Evolutionary conservation across 148 eudicot species (phyloP), one percentile per base, ranked within the genome.

Genomic region (Silene latifolia): DNA sequence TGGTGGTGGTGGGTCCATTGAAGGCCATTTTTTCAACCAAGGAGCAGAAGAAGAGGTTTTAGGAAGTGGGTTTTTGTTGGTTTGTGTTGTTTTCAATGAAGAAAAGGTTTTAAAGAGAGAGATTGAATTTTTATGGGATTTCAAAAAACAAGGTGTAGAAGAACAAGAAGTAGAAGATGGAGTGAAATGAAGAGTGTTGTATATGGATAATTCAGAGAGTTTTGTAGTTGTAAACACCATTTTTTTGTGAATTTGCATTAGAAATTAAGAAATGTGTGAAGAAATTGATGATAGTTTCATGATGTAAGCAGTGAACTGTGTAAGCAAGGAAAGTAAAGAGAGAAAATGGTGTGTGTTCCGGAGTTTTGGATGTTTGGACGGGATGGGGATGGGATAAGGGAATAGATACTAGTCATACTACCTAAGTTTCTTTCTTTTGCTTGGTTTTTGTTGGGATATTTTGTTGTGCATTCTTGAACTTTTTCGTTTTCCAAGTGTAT

Each of bases 11-110:
- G 72, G 63, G 57, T 77, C 80, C 29, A 80, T 25, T 9, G 81
- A 46, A 56, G 94, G 86, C 98, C 96, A 89, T 63, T 86, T 87
- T 51, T 84, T 85, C 17, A 90, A 82, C 98, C 98, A 93, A 32
- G 92, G 85, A 59, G 90, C 75, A 12, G 86, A 66, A n/a, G 77
- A 20, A 46, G 83, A 77, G 81, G 74, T 67, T 76, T 79, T 77
- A 24, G 74, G 6, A 66, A 66, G 75, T 63, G 82, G 85, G 82
- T 73, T 80, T 75, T 74, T 72, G 79, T 29, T 78, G 58, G 77
- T 82, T 81, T 83, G 80, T 44, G 86, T 62, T 5, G 82, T 75
- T 77, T 68, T 78, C 76, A 86, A 78, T 61, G 89, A 83, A 75
- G 79, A 86, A 66, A 86, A 80, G 63, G 85, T 80, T 74, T 73